Evolutionary conservation across 352 stramenopile genomes (phyloP).

Genomic region (Phytophthora megakarya): DNA sequence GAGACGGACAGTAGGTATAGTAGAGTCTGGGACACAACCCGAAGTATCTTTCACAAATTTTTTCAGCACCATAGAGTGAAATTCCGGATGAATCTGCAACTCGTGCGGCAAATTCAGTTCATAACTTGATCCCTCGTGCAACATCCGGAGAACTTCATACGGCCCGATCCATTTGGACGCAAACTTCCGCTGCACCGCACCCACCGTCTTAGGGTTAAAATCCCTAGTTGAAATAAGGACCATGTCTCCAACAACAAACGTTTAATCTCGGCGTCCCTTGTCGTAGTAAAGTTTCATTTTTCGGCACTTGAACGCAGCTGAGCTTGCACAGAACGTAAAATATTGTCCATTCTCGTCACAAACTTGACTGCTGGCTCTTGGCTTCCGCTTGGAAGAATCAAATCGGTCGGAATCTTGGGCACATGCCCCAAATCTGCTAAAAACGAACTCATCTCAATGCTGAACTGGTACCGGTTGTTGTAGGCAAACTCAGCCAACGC

Average conservation of each 20-base stretch:
- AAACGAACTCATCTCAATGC: constrained; percentile 10
- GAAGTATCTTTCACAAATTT: no score
- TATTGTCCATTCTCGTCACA: no score
- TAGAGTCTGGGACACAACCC: not conserved
- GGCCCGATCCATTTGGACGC: not conserved
- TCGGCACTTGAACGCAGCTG: not conserved
- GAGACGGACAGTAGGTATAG: not conserved
- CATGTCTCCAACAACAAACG: not conserved
- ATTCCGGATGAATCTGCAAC: not conserved
- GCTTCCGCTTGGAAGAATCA: not conserved
- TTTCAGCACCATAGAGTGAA: not conserved
- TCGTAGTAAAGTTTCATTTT: constrained; percentile 2
- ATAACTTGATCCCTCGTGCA: not conserved
- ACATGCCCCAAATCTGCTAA: not conserved
- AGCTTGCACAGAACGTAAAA: no score
- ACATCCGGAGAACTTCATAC: not conserved
- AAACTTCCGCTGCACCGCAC: not conserved
- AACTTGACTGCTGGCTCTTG: no score
- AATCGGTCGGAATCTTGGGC: not conserved
- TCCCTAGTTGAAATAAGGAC: not conserved
- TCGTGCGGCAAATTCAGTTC: not conserved
- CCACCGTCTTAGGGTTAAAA: not conserved
- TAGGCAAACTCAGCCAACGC: not conserved
- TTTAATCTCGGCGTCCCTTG: not conserved
- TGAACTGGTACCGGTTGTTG: not conserved